Conservation (phyloP, 345 rosid genomes). For the Xanthoceras sorbifolium region DNA sequence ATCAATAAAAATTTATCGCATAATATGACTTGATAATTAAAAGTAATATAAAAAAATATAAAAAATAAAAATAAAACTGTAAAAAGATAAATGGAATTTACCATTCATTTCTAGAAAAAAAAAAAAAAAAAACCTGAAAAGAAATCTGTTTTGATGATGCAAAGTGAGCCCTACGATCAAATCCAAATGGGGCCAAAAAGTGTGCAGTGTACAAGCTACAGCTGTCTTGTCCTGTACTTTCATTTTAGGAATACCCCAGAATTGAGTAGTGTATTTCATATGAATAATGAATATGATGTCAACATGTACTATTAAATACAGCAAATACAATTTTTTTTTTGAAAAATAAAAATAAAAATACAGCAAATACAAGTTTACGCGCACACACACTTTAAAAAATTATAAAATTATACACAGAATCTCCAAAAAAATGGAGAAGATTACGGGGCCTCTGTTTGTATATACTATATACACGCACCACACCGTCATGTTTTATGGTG, state of each 20-base stretch:
- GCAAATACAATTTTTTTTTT: no score
- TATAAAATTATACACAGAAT: not conserved
- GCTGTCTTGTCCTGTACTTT: conserved; percentile 11
- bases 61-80: no score
- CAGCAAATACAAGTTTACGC: no score
- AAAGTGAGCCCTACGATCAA: not conserved
- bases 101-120: not conserved
- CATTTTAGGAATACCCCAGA: conserved; percentile 4
- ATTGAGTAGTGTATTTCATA: not conserved
- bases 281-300: not conserved
- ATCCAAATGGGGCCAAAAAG: conserved; percentile 6
- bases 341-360: no score
- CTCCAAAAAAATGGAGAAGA: not conserved
- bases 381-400: not conserved
- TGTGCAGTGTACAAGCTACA: not conserved
- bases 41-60: no score
- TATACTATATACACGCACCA: not conserved
- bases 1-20: no score
- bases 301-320: no score
- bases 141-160: not conserved
- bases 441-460: not conserved
- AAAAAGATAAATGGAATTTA: no score
- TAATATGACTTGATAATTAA: no score
- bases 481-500: not conserved
- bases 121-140: not conserved